Conservation (phyloP, 116 monocot species). For the Trichopus zeylanicus region DNA sequence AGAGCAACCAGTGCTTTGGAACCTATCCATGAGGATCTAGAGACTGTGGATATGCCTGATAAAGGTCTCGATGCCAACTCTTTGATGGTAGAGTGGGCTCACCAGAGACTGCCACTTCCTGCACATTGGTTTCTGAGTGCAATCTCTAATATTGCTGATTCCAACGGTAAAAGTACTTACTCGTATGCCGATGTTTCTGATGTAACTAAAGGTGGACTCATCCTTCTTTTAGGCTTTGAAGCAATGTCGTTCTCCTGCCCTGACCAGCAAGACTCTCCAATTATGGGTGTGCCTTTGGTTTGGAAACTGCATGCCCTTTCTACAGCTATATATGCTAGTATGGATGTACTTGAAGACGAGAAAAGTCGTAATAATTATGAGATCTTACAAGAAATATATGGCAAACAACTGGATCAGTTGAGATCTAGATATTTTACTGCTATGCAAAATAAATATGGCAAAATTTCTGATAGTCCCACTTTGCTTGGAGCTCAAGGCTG, state of each 20-base stretch:
- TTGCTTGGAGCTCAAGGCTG: not conserved
- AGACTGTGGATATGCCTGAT: slow-evolving; percentile 14
- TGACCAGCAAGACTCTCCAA: slow-evolving; percentile 17
- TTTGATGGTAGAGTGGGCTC: slow-evolving; percentile 59
- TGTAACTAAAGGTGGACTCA: slow-evolving; percentile 55
- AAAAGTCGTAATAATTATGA: slow-evolving; percentile 56
- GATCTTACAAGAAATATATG: slow-evolving; percentile 72
- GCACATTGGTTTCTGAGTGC: slow-evolving; percentile 89
- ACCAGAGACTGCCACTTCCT: slow-evolving; percentile 86
- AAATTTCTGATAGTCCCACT: slow-evolving; percentile 5
- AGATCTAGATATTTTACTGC: slow-evolving; percentile 4
- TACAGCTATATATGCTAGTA: slow-evolving; percentile 44
- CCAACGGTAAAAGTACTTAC: slow-evolving; percentile 9
- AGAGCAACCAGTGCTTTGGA: slow-evolving; percentile 31
- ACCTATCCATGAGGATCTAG: slow-evolving; percentile 74
- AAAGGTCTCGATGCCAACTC: slow-evolving; percentile 20
- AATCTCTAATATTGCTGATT: slow-evolving; percentile 34
- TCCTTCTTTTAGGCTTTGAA: slow-evolving; percentile 81
- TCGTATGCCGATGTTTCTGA: slow-evolving; percentile 24
- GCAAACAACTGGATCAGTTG: slow-evolving; percentile 31
- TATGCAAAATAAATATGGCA: not conserved
- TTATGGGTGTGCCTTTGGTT: slow-evolving; percentile 45
- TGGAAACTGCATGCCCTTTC: slow-evolving; percentile 94
- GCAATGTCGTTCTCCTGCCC: slow-evolving; percentile 28
- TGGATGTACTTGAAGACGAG: slow-evolving; percentile 69